Evolutionary conservation across 2,329 filamentous ascomycete genomes (phyloP), one percentile per base, ranked within the genome.

Genomic region (Herpotrichia juniperi): DNA sequence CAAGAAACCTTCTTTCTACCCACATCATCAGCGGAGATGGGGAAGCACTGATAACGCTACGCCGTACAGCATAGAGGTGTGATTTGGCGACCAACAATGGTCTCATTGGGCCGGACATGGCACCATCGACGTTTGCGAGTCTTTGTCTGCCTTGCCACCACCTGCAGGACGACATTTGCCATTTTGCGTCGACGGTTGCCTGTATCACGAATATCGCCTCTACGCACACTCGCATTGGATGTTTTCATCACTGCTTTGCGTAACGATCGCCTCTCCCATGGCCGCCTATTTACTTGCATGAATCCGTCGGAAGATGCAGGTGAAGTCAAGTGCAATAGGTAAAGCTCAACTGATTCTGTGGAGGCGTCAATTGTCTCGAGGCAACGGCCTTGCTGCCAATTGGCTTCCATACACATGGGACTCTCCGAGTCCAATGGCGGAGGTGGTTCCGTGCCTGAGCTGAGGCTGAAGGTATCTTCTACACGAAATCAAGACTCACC

Each of bases 1-100:
- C 54, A 66, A 58, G 52, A 57, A 42, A 30, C 43, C 24, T 17
- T 10, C 21, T 21, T 42, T 42, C 28, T 12, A 10, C 22, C 31
- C 12, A 24, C 16, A 12, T 34, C 32, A 6, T 4, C 26, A 24
- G 37, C 48, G 39, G 5, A 17, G 10, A 34, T 30, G 22, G 32
- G 37, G 43, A 28, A 10, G 6, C 9, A 34, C 9, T 22, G 17
- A 21, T 40, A 21, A 4, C 17, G 37, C 17, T 30, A 7, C 28
- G 43, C 34, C 19, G 43, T 35, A 47, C 42, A 42, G 42, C 49
- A 51, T 34, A 19, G 22, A 32, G 31, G 32, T 7, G 19, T 40
- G 46, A 42, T 24, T 21, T 40, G 42, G 11, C 32, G 31, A 47
- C 25, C 22, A 30, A n/a, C 28, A 22, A 43, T 45, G 28, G 47